Conservation (phyloP, 1,139 yeast genomes). For the Sugiyamaella grinbergsii region DNA sequence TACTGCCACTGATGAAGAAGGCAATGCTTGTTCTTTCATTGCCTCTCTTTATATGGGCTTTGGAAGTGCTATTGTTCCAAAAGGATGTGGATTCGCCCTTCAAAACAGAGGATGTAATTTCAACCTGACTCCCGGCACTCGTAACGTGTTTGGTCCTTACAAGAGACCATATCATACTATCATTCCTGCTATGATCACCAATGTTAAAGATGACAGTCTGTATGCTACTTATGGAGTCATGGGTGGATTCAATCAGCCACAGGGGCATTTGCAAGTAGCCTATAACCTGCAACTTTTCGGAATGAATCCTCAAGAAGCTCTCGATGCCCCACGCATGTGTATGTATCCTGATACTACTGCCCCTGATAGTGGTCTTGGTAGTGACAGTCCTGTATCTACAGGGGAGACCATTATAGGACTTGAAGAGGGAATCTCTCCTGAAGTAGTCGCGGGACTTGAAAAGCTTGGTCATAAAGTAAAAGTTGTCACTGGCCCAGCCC, state of each 20-base stretch:
- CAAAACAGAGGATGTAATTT: slow-evolving; percentile 81
- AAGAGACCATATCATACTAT: slow-evolving; percentile 85
- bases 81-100: slow-evolving; percentile 66
- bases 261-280: slow-evolving; percentile 79
- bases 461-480: slow-evolving; percentile 61
- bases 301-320: slow-evolving; percentile 69
- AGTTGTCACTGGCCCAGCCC: slow-evolving; percentile 49
- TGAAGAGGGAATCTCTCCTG: slow-evolving; percentile 62
- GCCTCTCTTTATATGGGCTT: slow-evolving; percentile 72
- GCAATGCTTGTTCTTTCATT: slow-evolving; percentile 82
- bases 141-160: slow-evolving; percentile 65
- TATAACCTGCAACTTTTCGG: slow-evolving; percentile 65
- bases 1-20: slow-evolving; percentile 66
- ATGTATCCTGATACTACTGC: slow-evolving; percentile 53
- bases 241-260: slow-evolving; percentile 91
- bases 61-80: slow-evolving; percentile 73
- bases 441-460: slow-evolving; percentile 49
- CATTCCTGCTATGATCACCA: slow-evolving; percentile 76
- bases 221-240: slow-evolving; percentile 78
- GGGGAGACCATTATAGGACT: slow-evolving; percentile 56
- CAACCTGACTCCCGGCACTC: slow-evolving; percentile 58
- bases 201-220: slow-evolving; percentile 46
- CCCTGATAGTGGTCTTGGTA: slow-evolving; percentile 59
- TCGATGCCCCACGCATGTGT: slow-evolving; percentile 76
- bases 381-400: slow-evolving; percentile 67